phyloP scores from a whole-genome alignment of 1,139 yeast genomes.

The Pichia sp. region DNA sequence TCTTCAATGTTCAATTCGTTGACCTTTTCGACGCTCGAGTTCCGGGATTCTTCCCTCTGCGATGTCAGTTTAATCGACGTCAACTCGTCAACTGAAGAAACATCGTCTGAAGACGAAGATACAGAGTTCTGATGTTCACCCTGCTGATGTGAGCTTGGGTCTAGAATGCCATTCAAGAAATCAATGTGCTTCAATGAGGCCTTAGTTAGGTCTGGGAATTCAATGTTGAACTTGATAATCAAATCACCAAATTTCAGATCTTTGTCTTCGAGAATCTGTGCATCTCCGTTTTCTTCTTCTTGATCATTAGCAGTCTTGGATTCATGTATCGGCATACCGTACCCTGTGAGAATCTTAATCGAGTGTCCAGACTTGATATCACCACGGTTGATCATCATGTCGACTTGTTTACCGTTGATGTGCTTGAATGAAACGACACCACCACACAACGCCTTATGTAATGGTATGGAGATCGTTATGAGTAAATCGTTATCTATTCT shows the following conservation, averaged over 20 bases:
- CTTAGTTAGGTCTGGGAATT: conserved; percentile 44
- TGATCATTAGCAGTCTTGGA: neutral
- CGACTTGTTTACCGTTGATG: conserved; percentile 45
- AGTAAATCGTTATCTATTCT: conserved; percentile 48
- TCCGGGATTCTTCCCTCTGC: too few species aligned
- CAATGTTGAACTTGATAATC: conserved; percentile 48
- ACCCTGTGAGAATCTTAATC: conserved; percentile 47
- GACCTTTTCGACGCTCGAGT: too few species aligned
- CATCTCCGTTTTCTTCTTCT: conserved; percentile 1
- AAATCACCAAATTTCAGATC: conserved; percentile 42
- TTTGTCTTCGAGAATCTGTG: conserved; percentile 3
- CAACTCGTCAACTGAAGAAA: conserved; percentile 3
- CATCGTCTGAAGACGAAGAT: conserved; percentile 8
- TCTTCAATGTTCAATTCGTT: too few species aligned
- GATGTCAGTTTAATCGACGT: conserved; percentile 9
- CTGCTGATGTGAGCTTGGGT: neutral
- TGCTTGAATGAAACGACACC: conserved; percentile 46
- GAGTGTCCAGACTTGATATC: conserved; percentile 46
- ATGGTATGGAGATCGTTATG: conserved; percentile 45
- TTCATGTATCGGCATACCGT: conserved; percentile 66
- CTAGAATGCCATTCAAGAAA: conserved; percentile 34
- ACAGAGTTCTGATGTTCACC: neutral
- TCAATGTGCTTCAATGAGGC: conserved; percentile 38
- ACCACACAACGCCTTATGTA: conserved; percentile 55
- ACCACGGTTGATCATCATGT: conserved; percentile 42